A percentile compares a stretch with the other conserved stretches of the same genome.
These are phyloP conservation scores for Diaporthe amygdali DNA, from an alignment of 2,329 filamentous ascomycete genomes.

Conservation along the genomic window DNA sequence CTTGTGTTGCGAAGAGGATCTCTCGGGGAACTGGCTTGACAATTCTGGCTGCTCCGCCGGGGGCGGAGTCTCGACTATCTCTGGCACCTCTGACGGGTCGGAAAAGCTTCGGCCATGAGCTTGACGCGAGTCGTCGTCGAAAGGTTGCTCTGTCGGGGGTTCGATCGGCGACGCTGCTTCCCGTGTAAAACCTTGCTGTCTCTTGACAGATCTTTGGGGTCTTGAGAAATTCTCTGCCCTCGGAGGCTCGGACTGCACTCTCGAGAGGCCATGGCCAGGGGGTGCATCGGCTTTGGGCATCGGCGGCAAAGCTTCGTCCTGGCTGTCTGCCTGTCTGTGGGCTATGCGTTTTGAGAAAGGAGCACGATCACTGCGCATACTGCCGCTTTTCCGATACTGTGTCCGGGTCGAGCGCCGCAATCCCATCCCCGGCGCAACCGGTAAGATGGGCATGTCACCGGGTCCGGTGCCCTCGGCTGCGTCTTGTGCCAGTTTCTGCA, in stretches of 20 bases:
- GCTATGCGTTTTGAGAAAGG: slow-evolving; percentile 76
- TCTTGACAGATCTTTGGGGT: slow-evolving; percentile 54
- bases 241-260: slow-evolving; percentile 74
- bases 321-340: slow-evolving; percentile 66
- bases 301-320: slow-evolving; percentile 50
- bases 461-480: slow-evolving; percentile 36
- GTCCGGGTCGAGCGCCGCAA: slow-evolving; percentile 90
- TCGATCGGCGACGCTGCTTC: slow-evolving; percentile 39
- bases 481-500: slow-evolving; percentile 71
- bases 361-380: slow-evolving; percentile 77
- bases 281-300: slow-evolving; percentile 50
- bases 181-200: slow-evolving; percentile 54
- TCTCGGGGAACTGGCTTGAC: slow-evolving; percentile 52
- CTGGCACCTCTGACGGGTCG: slow-evolving; percentile 49
- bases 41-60: slow-evolving; percentile 40
- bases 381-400: slow-evolving; percentile 85
- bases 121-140: neutral
- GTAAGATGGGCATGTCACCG: slow-evolving; percentile 87
- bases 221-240: slow-evolving; percentile 67
- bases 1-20: slow-evolving; percentile 58
- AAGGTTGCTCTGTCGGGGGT: slow-evolving; percentile 5
- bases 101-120: slow-evolving; percentile 41
- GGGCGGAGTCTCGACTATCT: slow-evolving; percentile 70
- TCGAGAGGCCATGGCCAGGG: slow-evolving; percentile 57
- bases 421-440: slow-evolving; percentile 76